Conservation (phyloP, 768 basidiomycete species). For the Podaxis sp. region DNA sequence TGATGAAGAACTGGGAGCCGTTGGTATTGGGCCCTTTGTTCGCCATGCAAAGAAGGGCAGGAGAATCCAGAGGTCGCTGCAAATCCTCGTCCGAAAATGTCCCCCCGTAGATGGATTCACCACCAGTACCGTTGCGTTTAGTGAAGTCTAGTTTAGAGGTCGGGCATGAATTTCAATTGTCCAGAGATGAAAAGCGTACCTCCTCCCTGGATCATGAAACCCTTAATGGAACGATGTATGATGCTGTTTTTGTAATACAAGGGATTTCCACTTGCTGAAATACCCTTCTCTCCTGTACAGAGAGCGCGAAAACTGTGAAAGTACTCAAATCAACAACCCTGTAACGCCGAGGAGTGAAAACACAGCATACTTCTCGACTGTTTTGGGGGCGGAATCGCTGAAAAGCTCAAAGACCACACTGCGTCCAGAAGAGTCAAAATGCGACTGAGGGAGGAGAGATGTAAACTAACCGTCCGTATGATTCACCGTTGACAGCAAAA, state of each 20-base stretch:
- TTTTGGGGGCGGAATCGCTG: constrained; percentile 70
- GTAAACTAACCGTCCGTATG: constrained; percentile 51
- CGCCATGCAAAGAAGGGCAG: constrained; percentile 87
- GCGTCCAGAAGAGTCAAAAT: constrained; percentile 11
- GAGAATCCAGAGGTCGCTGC: constrained; percentile 55
- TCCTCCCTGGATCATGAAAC: constrained; percentile 82
- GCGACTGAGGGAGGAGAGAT: not conserved
- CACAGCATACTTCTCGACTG: constrained; percentile 69
- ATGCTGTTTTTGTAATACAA: constrained; percentile 81
- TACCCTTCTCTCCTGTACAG: constrained; percentile 83
- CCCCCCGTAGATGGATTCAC: constrained; percentile 78
- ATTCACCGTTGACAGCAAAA: constrained; percentile 47
- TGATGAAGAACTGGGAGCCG: constrained; percentile 85
- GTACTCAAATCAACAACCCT: not conserved
- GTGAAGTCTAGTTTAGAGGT: constrained; percentile 59
- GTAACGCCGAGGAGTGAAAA: constrained; percentile 1
- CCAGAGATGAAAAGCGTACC: constrained; percentile 37
- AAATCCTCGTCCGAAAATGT: constrained; percentile 80
- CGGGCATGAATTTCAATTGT: not conserved
- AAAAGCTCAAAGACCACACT: constrained; percentile 79
- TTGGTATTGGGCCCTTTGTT: constrained; percentile 85
- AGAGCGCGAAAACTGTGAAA: constrained; percentile 77
- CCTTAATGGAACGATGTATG: constrained; percentile 75
- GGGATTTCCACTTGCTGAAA: constrained; percentile 64
- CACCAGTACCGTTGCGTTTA: constrained; percentile 74